Conservation (phyloP, 202 grass and related monocot species). For the Eragrostis tef region DNA sequence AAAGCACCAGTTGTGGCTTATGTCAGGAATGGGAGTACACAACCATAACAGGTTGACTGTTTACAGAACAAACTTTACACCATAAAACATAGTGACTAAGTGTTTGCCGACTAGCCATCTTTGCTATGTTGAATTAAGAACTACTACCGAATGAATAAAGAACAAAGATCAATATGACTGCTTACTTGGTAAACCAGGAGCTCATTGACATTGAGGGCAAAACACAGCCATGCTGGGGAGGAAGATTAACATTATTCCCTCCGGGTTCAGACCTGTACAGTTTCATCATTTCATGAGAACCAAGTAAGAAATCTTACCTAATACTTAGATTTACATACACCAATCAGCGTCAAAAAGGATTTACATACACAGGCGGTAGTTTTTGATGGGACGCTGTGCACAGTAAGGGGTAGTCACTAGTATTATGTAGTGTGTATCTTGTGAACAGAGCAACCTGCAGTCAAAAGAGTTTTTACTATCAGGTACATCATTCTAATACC, state of each 20-base stretch:
- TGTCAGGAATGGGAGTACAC: background rate
- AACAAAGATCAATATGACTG: slow-evolving; percentile 38
- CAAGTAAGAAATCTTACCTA: slow-evolving; percentile 37
- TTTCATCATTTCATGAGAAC: slow-evolving; percentile 50
- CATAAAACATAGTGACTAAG: slow-evolving; percentile 25
- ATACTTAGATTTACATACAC: slow-evolving; percentile 57
- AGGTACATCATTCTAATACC: slow-evolving; percentile 31
- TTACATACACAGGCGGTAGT: slow-evolving; percentile 37
- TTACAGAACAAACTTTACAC: slow-evolving; percentile 5
- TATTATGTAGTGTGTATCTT: slow-evolving; percentile 73
- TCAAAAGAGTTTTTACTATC: slow-evolving; percentile 41
- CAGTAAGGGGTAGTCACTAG: slow-evolving; percentile 59
- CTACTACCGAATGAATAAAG: slow-evolving; percentile 33
- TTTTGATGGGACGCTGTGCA: slow-evolving; percentile 66
- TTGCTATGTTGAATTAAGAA: slow-evolving; percentile 42
- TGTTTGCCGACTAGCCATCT: background rate
- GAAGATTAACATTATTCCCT: slow-evolving; percentile 46
- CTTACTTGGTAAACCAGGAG: slow-evolving; percentile 90
- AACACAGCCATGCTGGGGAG: slow-evolving; percentile 70
- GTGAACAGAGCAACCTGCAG: slow-evolving; percentile 78
- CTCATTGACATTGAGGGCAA: slow-evolving; percentile 70
- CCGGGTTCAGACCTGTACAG: slow-evolving; percentile 60
- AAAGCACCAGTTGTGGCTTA: background rate
- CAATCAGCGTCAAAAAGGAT: background rate
- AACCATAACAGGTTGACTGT: slow-evolving; percentile 24